A percentile compares a stretch with the other conserved stretches of the same genome.
Evolutionary conservation across 441 rosid species (phyloP).

Genomic region (Dalechampia spathulata): DNA sequence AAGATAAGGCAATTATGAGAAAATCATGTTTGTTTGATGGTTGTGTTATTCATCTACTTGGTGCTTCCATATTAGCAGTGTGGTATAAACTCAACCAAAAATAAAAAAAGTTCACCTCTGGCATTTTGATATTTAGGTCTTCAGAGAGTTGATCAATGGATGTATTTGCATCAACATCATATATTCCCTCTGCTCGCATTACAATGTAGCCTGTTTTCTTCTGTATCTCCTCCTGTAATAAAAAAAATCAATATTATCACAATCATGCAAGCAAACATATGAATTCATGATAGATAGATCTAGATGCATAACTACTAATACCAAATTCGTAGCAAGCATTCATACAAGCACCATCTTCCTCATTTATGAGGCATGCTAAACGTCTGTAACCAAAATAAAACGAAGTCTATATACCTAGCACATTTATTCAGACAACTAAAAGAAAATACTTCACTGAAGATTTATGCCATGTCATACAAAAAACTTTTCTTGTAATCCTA

Average conservation of each 20-base stretch:
- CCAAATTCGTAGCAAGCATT: neutral
- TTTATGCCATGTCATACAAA: neutral
- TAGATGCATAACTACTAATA: neutral
- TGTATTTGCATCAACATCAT: conserved; percentile 96
- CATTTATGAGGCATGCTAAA: neutral
- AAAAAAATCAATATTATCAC: conserved; percentile 1
- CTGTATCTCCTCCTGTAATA: conserved; percentile 89
- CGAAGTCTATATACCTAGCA: neutral
- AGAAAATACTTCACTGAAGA: neutral
- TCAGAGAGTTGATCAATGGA: conserved; percentile 95
- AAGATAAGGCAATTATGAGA: neutral
- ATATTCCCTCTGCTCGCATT: conserved; percentile 92
- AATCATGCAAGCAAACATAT: neutral
- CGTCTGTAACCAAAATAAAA: neutral
- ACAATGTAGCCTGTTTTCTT: conserved; percentile 97
- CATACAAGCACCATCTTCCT: neutral
- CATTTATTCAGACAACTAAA: conserved; percentile 1
- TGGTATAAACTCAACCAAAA: neutral
- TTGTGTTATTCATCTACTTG: neutral
- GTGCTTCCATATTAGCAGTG: neutral
- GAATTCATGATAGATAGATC: neutral
- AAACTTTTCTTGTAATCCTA: neutral
- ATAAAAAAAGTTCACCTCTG: conserved; percentile 51
- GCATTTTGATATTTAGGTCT: conserved; percentile 92
- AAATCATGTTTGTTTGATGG: neutral